phyloP scores from a whole-genome alignment of 2,329 filamentous ascomycete species.

The Xylariales sp. region DNA sequence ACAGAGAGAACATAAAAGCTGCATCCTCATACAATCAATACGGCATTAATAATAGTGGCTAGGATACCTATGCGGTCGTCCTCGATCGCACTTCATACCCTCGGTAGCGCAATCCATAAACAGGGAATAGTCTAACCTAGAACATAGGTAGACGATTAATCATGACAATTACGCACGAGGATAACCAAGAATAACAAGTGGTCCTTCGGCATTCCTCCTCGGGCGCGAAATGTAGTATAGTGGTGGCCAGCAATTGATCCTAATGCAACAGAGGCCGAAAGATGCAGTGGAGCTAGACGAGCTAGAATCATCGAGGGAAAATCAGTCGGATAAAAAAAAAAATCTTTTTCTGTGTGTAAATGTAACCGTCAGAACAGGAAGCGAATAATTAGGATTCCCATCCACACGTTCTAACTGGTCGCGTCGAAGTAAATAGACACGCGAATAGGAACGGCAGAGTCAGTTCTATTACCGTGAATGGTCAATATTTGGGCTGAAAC shows the following conservation, averaged over 20 bases:
- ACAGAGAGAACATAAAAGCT: slow-evolving; percentile 24
- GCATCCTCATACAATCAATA: slow-evolving; percentile 19
- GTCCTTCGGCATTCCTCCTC: slow-evolving; percentile 27
- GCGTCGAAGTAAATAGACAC: slow-evolving; percentile 12
- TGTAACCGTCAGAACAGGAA: slow-evolving; percentile 33
- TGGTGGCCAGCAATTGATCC: slow-evolving; percentile 26
- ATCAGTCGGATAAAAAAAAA: slow-evolving; percentile 10
- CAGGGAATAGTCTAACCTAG: background rate
- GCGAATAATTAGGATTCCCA: slow-evolving; percentile 20
- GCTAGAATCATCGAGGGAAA: slow-evolving; percentile 9
- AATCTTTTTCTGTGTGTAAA: slow-evolving; percentile 5
- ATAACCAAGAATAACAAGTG: slow-evolving; percentile 34
- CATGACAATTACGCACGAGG: slow-evolving; percentile 6
- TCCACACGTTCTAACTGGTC: slow-evolving; percentile 34
- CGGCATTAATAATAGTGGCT: slow-evolving; percentile 37
- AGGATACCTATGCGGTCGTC: slow-evolving; percentile 31
- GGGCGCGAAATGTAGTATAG: slow-evolving; percentile 21
- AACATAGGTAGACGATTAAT: slow-evolving; percentile 6
- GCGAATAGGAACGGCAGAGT: slow-evolving; percentile 30
- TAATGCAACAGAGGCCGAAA: slow-evolving; percentile 24
- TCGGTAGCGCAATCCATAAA: slow-evolving; percentile 26
- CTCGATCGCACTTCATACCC: slow-evolving; percentile 14
- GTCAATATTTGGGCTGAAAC: slow-evolving; percentile 29
- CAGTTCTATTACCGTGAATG: slow-evolving; percentile 29
- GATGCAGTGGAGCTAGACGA: slow-evolving; percentile 23